phyloP scores from a whole-genome alignment of 768 basidiomycete genomes.

The Mycena galopus region DNA sequence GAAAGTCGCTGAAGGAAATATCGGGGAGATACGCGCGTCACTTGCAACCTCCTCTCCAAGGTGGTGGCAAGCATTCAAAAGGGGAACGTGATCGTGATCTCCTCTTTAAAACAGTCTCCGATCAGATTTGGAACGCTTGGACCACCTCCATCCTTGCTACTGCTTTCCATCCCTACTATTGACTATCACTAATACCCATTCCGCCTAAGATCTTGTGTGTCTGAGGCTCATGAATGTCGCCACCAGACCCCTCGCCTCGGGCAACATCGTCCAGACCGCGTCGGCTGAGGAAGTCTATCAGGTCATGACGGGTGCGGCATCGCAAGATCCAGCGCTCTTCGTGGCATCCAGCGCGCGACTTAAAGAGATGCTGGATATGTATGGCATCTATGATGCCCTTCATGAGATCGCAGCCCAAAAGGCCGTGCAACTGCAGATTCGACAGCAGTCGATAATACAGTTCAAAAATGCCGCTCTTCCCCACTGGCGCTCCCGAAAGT shows the following conservation, averaged over 20 bases:
- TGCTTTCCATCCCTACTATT: neutral
- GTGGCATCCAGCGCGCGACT: constrained; percentile 68
- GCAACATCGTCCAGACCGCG: constrained; percentile 58
- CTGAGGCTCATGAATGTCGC: constrained; percentile 44
- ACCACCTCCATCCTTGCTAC: neutral
- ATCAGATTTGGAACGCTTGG: no score
- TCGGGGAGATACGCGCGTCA: constrained; percentile 5
- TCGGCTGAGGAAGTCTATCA: constrained; percentile 75
- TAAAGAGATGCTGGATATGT: constrained; percentile 74
- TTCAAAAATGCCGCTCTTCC: constrained; percentile 84
- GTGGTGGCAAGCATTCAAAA: constrained; percentile 13
- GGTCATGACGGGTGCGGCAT: constrained; percentile 76
- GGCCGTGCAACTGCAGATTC: constrained; percentile 71
- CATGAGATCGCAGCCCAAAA: constrained; percentile 79
- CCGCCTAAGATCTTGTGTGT: constrained; percentile 5
- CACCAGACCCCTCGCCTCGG: constrained; percentile 42
- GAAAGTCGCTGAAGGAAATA: constrained; percentile 12
- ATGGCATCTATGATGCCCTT: constrained; percentile 79
- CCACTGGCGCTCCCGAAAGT: constrained; percentile 89
- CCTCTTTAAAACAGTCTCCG: no score
- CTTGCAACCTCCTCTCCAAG: no score
- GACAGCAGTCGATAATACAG: constrained; percentile 88
- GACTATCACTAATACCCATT: constrained; percentile 12
- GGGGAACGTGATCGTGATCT: neutral
- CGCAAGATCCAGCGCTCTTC: constrained; percentile 75